phyloP scores from a whole-genome alignment of 169 alveolate genomes.

The Nephromyces sp. region DNA sequence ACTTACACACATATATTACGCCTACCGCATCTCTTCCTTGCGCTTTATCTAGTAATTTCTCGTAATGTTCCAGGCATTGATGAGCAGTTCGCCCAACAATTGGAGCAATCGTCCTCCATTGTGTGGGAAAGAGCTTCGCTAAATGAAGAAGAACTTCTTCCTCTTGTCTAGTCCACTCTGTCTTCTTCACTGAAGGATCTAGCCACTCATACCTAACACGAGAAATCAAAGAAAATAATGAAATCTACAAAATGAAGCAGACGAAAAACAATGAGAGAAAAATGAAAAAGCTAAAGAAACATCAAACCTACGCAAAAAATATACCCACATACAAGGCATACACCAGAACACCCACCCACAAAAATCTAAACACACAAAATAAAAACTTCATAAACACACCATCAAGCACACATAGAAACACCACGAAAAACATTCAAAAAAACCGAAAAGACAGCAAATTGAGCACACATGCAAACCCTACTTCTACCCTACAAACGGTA shows the following conservation, averaged over 20 bases:
- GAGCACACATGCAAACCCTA: no score
- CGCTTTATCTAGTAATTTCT: conserved; percentile 92
- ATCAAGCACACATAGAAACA: no score
- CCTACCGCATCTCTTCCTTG: conserved; percentile 79
- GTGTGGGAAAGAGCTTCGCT: conserved; percentile 96
- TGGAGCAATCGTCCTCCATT: conserved; percentile 99
- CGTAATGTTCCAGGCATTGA: conserved; percentile 98
- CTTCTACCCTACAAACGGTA: no score
- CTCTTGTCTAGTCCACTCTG: conserved; percentile 99
- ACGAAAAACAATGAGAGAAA: not conserved
- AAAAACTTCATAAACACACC: no score
- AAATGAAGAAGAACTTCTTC: conserved; percentile 96
- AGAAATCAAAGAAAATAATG: not conserved
- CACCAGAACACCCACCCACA: no score
- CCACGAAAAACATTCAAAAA: no score
- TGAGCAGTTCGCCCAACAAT: conserved; percentile 97
- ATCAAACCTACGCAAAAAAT: no score
- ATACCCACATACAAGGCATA: no score
- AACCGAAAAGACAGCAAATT: no score
- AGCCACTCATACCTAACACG: conserved; percentile 91
- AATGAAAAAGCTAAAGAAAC: not conserved
- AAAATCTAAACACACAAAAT: no score
- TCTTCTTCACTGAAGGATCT: conserved; percentile 96
- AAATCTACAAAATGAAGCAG: not conserved
- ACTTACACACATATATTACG: not conserved